Percentiles rank a stretch among this genome's conserved stretches.
phyloP scores from a whole-genome alignment of 305 asterid species.

The Rubia tinctorum region DNA sequence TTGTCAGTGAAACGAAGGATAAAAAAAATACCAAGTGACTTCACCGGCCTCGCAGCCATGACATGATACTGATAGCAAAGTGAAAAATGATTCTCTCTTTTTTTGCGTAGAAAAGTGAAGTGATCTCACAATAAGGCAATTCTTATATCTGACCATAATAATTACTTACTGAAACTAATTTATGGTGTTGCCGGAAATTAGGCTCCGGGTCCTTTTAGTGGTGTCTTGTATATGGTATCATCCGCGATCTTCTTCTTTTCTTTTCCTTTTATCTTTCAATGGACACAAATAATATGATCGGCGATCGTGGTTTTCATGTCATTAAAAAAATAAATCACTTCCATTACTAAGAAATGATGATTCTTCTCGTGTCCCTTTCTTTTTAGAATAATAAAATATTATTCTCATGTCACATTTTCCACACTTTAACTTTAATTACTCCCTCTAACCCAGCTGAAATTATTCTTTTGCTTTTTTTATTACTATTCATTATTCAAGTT shows the following conservation, averaged over 20 bases:
- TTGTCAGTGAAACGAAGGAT: too few species aligned
- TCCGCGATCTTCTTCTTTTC: background rate
- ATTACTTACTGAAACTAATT: background rate
- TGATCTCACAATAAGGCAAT: background rate
- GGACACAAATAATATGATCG: too few species aligned
- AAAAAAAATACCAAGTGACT: background rate
- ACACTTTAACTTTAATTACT: too few species aligned
- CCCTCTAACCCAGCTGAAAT: too few species aligned
- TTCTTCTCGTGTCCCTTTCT: too few species aligned
- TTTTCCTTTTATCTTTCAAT: background rate
- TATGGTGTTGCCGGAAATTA: background rate
- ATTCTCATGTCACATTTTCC: too few species aligned
- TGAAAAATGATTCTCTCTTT: background rate
- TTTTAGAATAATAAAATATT: too few species aligned
- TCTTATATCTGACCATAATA: background rate
- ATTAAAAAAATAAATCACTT: too few species aligned
- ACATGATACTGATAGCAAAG: background rate
- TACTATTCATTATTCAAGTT: too few species aligned
- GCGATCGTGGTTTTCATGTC: too few species aligned
- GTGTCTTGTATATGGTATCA: background rate
- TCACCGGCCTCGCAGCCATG: constrained; percentile 41
- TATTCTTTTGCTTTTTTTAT: too few species aligned
- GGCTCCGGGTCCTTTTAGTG: constrained; percentile 4
- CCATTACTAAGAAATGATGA: too few species aligned
- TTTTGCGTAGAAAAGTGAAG: background rate